Percentiles rank a stretch among this genome's conserved stretches.
These are phyloP conservation scores for Benincasa hispida DNA, from an alignment of 306 rosid genomes.

Conservation along the genomic window DNA sequence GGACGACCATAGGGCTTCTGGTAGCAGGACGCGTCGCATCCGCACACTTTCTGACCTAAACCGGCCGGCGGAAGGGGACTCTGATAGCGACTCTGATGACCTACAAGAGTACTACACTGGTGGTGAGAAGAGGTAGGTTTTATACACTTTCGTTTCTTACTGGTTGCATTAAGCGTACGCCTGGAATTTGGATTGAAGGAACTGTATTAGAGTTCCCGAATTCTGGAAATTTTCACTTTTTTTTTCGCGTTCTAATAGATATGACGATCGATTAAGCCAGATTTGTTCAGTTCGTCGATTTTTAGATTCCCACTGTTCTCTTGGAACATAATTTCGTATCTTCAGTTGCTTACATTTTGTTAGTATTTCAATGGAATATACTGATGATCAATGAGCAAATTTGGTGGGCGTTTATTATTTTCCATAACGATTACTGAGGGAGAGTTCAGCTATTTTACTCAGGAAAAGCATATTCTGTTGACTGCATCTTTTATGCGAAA, in stretches of 20 bases:
- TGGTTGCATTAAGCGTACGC: neutral
- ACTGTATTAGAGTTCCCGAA: neutral
- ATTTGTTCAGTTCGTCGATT: neutral
- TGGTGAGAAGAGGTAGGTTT: constrained; percentile 69
- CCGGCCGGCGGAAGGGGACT: constrained; percentile 23
- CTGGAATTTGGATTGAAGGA: neutral
- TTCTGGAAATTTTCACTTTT: neutral
- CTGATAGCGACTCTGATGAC: constrained; percentile 60
- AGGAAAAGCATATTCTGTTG: neutral
- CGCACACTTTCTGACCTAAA: constrained; percentile 62
- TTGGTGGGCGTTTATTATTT: neutral
- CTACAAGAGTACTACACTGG: constrained; percentile 74
- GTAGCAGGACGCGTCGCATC: constrained; percentile 27
- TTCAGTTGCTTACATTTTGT: neutral
- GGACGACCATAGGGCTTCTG: constrained; percentile 24
- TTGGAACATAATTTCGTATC: neutral
- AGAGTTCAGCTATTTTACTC: neutral
- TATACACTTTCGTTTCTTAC: too few species aligned
- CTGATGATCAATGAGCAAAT: neutral
- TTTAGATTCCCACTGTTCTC: neutral
- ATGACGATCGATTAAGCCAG: neutral
- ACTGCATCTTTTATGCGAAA: neutral
- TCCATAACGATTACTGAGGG: neutral
- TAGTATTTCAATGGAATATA: neutral
- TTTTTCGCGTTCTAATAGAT: neutral